Evolutionary conservation across 2,329 filamentous ascomycete genomes (phyloP).

Genomic region (Aspergillus felis): DNA sequence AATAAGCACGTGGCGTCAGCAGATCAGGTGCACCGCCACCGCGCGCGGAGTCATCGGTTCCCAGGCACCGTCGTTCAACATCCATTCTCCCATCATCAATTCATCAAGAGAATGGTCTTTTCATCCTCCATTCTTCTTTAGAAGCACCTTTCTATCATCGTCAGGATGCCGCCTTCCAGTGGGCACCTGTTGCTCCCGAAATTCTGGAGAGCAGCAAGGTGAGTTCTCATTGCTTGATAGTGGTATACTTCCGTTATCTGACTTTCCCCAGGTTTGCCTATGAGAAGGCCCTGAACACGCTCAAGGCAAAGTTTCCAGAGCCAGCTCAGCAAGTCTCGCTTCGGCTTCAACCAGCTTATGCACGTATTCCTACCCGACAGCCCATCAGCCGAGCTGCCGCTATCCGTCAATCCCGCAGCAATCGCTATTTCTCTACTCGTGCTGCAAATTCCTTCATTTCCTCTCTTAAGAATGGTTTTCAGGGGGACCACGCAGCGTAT

Average conservation of each 20-base stretch:
- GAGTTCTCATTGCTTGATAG: constrained; percentile 17
- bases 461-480: constrained; percentile 38
- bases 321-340: constrained; percentile 37
- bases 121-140: constrained; percentile 12
- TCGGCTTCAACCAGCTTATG: constrained; percentile 58
- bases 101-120: constrained; percentile 13
- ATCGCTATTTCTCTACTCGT: constrained; percentile 59
- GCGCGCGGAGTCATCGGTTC: constrained; percentile 26
- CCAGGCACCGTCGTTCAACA: constrained; percentile 10
- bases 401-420: constrained; percentile 60
- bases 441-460: constrained; percentile 48
- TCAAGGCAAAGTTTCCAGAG: constrained; percentile 42
- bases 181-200: constrained; percentile 50
- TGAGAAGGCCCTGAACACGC: constrained; percentile 43
- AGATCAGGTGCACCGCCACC: constrained; percentile 23
- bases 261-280: constrained; percentile 42
- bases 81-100: constrained; percentile 10
- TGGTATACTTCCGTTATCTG: constrained; percentile 15
- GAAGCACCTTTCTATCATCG: constrained; percentile 1
- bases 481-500: constrained; percentile 50
- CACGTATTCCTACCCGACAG: constrained; percentile 54
- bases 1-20: constrained; percentile 10
- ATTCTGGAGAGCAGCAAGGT: constrained; percentile 47
- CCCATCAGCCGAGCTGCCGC: constrained; percentile 59
- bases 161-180: constrained; percentile 45